Evolutionary conservation across 2,329 filamentous ascomycete genomes (phyloP).

Genomic region (Aspergillus sp.): DNA sequence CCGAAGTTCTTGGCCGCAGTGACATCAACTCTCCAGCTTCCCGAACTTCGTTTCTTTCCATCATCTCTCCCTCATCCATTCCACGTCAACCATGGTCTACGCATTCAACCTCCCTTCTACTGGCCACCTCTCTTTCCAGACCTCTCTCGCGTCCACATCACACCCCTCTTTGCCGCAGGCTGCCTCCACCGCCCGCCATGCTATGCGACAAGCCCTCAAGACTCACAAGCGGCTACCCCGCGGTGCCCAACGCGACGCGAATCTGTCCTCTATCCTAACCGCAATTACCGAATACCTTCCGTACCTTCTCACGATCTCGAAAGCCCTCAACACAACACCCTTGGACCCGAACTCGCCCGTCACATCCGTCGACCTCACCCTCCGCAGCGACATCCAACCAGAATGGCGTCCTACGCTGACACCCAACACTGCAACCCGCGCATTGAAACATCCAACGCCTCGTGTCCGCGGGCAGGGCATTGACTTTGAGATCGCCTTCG

Average conservation of each 20-base stretch:
- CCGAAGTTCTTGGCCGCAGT: conserved; percentile 13
- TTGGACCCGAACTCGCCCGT: conserved; percentile 29
- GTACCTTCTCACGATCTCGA: conserved; percentile 75
- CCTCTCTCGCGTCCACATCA: conserved; percentile 72
- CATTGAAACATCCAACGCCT: conserved; percentile 44
- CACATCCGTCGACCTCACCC: conserved; percentile 67
- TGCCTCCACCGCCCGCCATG: conserved; percentile 78
- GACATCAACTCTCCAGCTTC: conserved; percentile 18
- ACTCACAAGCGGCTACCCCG: conserved; percentile 82
- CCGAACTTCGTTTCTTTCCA: conserved; percentile 7
- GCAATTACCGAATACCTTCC: conserved; percentile 76
- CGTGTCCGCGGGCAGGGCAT: conserved; percentile 71
- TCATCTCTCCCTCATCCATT: conserved; percentile 7
- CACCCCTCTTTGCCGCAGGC: conserved; percentile 85
- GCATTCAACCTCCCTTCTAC: conserved; percentile 87
- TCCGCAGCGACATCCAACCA: conserved; percentile 65
- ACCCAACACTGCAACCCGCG: conserved; percentile 42
- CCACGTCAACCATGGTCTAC: conserved; percentile 70
- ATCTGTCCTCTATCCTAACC: conserved; percentile 68
- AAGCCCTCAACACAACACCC: conserved; percentile 61
- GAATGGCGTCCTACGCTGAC: conserved; percentile 82
- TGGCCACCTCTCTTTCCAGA: conserved; percentile 78
- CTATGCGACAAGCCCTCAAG: conserved; percentile 81
- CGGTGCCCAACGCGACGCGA: conserved; percentile 62
- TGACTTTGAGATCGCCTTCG: conserved; percentile 80